Base-by-base conservation (phyloP, 768 basidiomycete species). In the Termitomyces sp. region DNA sequence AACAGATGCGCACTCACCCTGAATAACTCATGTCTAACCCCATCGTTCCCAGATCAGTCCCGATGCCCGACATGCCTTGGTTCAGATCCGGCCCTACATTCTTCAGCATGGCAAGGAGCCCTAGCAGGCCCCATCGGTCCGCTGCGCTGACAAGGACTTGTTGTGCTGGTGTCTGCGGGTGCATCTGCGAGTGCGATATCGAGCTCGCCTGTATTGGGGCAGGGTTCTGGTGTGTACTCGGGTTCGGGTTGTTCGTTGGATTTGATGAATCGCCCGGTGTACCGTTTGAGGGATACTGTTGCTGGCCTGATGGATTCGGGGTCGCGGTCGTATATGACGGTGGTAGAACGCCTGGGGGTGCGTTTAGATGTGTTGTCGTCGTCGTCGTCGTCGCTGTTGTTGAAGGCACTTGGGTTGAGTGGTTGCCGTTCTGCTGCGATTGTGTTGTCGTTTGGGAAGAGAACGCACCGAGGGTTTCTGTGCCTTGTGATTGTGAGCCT, bases 81-180 rank as follows among this genome's bases (percentile, higher is more conserved):
- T 96, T 94, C 52, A 86, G 77, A 67, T 94, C 92, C 56, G 78
- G 67, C 50, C 77, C 78, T 46, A 89, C 86, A 61, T 83, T 90
- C 76, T 92, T 91, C 71, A 96, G 90, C 78, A 91, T 82, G 46
- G 89, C 85, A 57, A 98, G 75, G 54, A 98, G 74, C 16, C 90
- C 92, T 47, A 94, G 69, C 16, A 98, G 77, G 4, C 95, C 95
- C 94, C 94, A 98, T 67, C 93, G 82, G 72, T 98, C 95, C 41
- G 95, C 95, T 2, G 95, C 92, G 60, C 87, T 90, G 63, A 91
- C 84, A 42, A 97, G 81, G 16, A 98, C 84, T 72, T 98, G 95
- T 69, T 97, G 92, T 46, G 93, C 92, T 2, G 95, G 94, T 44
- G 92, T 92, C 69, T 92, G 89, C 59, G 92, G 88, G 71, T 81